These are phyloP conservation scores for Cyclospora cayetanensis DNA, from an alignment of 169 alveolate genomes.

Conservation along the genomic window DNA sequence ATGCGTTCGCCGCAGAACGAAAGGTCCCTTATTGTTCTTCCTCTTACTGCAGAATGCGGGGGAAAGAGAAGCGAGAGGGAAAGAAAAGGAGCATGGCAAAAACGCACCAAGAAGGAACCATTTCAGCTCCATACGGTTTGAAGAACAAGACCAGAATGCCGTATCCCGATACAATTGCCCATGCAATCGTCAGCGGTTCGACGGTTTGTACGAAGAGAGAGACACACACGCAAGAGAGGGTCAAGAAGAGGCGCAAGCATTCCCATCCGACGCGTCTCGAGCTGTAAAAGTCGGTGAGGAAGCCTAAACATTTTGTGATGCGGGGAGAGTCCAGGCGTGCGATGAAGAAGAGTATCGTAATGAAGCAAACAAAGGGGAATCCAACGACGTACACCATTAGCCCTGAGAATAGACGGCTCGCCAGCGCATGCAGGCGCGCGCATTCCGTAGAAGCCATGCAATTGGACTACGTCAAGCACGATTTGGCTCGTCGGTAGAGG, in stretches of 20 bases:
- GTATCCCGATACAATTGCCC: neutral
- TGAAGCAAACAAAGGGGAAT: neutral
- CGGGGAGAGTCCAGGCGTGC: neutral
- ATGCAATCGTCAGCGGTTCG: neutral
- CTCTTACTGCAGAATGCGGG: too few species aligned
- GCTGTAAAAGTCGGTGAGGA: neutral
- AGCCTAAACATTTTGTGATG: neutral
- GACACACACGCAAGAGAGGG: neutral
- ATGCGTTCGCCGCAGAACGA: too few species aligned
- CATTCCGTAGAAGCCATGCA: too few species aligned
- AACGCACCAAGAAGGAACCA: neutral
- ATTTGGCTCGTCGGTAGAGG: too few species aligned
- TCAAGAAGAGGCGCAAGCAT: neutral
- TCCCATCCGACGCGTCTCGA: neutral
- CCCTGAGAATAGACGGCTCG: neutral
- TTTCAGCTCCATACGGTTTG: neutral
- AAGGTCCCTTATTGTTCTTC: too few species aligned
- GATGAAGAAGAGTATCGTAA: neutral
- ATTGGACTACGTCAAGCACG: too few species aligned
- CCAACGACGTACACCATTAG: neutral
- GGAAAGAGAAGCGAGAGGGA: too few species aligned
- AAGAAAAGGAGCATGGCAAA: too few species aligned
- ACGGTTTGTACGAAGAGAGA: neutral
- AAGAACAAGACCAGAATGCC: neutral
- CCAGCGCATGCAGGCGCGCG: too few species aligned